Conservation (phyloP, 768 basidiomycete genomes). For the Guyanaporus albipodus region DNA sequence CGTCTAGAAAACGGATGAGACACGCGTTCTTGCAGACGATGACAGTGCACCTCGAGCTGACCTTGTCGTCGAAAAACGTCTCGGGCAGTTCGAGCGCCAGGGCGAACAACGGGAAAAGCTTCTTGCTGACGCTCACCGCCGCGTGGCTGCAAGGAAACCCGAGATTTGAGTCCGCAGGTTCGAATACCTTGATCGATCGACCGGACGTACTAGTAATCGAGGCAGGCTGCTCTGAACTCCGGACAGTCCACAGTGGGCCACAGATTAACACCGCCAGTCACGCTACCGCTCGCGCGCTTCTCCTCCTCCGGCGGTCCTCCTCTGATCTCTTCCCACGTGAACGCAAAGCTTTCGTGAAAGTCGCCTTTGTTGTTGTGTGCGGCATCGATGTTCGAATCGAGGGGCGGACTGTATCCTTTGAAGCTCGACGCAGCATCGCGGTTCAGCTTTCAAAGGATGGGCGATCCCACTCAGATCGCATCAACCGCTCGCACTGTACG, state of each 20-base stretch:
- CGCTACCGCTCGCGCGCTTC: constrained; percentile 40
- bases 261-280: constrained; percentile 68
- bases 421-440: no score
- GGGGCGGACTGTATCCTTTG: constrained; percentile 71
- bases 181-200: no score
- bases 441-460: no score
- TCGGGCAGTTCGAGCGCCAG: constrained; percentile 57
- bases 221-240: constrained; percentile 53
- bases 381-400: constrained; percentile 73
- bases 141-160: constrained; percentile 42
- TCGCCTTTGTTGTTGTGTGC: constrained; percentile 64
- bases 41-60: constrained; percentile 13
- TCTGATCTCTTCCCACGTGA: constrained; percentile 63
- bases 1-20: no score
- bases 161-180: no score
- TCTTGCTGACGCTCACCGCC: constrained; percentile 48
- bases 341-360: constrained; percentile 86
- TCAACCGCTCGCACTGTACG: constrained; percentile 1
- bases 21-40: no score
- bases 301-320: constrained; percentile 22
- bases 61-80: constrained; percentile 64
- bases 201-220: constrained; percentile 61
- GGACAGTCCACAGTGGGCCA: constrained; percentile 68
- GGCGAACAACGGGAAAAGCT: constrained; percentile 63
- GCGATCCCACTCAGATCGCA: constrained; percentile 62